Evolutionary conservation across 495 filamentous ascomycete genomes (phyloP).

Genomic region (Neurospora discreta): DNA sequence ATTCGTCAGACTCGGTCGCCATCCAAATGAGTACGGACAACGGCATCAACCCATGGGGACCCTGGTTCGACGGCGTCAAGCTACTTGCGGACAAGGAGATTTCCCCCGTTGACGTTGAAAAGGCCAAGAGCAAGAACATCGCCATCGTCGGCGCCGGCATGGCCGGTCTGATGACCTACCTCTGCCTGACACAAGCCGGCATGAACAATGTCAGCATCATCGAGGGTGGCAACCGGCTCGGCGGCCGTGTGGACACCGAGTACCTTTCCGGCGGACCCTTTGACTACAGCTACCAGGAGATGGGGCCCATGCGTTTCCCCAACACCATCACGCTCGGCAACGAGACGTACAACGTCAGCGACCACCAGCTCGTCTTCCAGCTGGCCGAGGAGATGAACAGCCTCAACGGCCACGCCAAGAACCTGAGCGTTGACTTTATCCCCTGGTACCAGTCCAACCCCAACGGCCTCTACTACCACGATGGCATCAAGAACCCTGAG

Average conservation of each 20-base stretch:
- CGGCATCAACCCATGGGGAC: constrained; percentile 48
- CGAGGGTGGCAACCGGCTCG: constrained; percentile 27
- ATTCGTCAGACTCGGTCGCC: not conserved
- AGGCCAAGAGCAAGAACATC: constrained; percentile 43
- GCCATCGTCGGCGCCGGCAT: constrained; percentile 62
- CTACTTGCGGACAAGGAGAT: constrained; percentile 46
- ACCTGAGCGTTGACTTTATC: constrained; percentile 53
- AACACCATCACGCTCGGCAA: constrained; percentile 40
- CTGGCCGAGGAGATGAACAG: constrained; percentile 47
- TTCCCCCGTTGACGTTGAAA: constrained; percentile 36
- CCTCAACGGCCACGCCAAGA: constrained; percentile 40
- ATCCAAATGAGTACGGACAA: constrained; percentile 37
- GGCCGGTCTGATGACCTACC: constrained; percentile 49
- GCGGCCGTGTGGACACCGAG: constrained; percentile 49
- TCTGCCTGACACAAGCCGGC: constrained; percentile 27
- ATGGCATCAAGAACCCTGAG: constrained; percentile 37
- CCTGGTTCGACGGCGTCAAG: constrained; percentile 60
- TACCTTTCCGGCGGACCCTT: constrained; percentile 50
- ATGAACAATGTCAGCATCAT: constrained; percentile 30
- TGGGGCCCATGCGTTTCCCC: constrained; percentile 62
- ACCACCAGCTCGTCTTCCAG: constrained; percentile 55
- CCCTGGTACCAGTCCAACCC: constrained; percentile 45
- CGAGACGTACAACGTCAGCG: constrained; percentile 43
- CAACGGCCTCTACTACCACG: constrained; percentile 41
- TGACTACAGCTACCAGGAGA: constrained; percentile 64